phyloP scores from a whole-genome alignment of 768 basidiomycete genomes.

The Tulasnella sp. region DNA sequence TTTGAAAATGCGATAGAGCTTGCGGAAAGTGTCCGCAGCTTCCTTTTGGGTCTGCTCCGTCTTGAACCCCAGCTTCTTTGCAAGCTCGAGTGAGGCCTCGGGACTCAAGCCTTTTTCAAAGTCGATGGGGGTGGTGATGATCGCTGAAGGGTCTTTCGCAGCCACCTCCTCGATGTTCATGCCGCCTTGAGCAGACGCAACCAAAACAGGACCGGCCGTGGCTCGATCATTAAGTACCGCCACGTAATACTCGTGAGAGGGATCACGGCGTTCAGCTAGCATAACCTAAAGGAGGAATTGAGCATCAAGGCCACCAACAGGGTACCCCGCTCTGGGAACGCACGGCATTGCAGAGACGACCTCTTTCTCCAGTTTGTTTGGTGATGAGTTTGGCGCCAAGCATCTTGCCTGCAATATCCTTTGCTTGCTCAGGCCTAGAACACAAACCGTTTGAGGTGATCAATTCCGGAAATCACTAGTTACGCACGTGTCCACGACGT shows the following conservation, averaged over 20 bases:
- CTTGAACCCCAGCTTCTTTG: constrained; percentile 85
- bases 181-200: constrained; percentile 87
- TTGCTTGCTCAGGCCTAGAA: constrained; percentile 70
- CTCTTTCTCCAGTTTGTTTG: constrained; percentile 90
- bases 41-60: constrained; percentile 55
- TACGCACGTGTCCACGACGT: constrained; percentile 72
- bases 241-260: constrained; percentile 95
- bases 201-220: constrained; percentile 79
- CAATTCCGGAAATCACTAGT: background rate
- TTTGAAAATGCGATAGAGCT: constrained; percentile 93
- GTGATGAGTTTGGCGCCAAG: constrained; percentile 91
- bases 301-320: background rate
- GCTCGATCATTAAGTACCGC: constrained; percentile 93
- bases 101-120: constrained; percentile 70
- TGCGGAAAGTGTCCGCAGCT: constrained; percentile 86
- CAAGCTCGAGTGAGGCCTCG: constrained; percentile 57
- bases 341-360: constrained; percentile 86
- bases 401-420: constrained; percentile 83
- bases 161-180: constrained; percentile 99
- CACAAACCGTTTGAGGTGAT: background rate
- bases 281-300: constrained; percentile 52
- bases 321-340: background rate
- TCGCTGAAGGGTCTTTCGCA: constrained; percentile 83
- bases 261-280: constrained; percentile 89
- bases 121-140: constrained; percentile 88